These are phyloP conservation scores for Vitis vinifera DNA, from an alignment of 164 flowering plant genomes.

Conservation along the genomic window ASM3070453v1 NC_081817.1:20682001-20682500, in stretches of 20 bases:
- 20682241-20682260: conserved; percentile 67
- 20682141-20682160: conserved; percentile 67
- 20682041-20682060: conserved; percentile 97
- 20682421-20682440: too few relatives aligned
- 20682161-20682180: conserved; percentile 89
- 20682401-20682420: too few relatives aligned
- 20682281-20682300: conserved; percentile 31
- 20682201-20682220: conserved; percentile 93
- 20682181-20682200: conserved; percentile 77
- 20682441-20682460: too few relatives aligned
- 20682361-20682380: too few relatives aligned
- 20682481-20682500: too few relatives aligned
- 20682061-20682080: conserved; percentile 96
- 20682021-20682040: conserved; percentile 97
- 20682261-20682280: conserved; percentile 92
- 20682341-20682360: too few relatives aligned
- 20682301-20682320: too few relatives aligned
- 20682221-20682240: conserved; percentile 92
- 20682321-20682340: too few relatives aligned
- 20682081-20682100: conserved; percentile 90
- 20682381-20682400: too few relatives aligned
- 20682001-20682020: conserved; percentile 65
- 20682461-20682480: too few relatives aligned
- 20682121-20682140: conserved; percentile 67
- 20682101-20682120: conserved; percentile 73